Percentiles rank a stretch among this genome's conserved stretches.
Conservation (phyloP, 106 monocot genomes). For the Allium fistulosum region DNA sequence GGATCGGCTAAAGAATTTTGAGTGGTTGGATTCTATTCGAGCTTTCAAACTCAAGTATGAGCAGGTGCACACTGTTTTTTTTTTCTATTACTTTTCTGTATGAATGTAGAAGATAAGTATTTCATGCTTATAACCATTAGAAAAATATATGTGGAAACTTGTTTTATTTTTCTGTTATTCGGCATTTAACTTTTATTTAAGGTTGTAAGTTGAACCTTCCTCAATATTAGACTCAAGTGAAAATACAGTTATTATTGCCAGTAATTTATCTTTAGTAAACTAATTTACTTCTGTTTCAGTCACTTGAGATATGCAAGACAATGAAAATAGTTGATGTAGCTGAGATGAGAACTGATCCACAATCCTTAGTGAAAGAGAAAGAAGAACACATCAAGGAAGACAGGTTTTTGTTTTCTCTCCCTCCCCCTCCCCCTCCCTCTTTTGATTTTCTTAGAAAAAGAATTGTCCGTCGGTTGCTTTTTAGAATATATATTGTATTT, state of each 20-base stretch:
- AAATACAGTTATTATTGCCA: neutral
- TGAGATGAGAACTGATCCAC: constrained; percentile 40
- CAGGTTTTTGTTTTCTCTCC: constrained; percentile 30
- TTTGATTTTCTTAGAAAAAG: constrained; percentile 15
- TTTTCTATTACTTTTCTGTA: neutral
- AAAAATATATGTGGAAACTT: too few species aligned
- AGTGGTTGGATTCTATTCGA: constrained; percentile 51
- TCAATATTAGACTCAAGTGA: neutral
- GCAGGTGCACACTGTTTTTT: constrained; percentile 1
- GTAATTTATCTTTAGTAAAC: neutral
- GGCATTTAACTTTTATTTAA: neutral
- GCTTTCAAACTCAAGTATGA: constrained; percentile 85
- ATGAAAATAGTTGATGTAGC: constrained; percentile 15
- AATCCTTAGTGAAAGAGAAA: constrained; percentile 72
- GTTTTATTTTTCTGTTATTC: neutral
- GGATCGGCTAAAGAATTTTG: constrained; percentile 62
- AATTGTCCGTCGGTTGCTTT: constrained; percentile 12
- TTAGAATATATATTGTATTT: constrained; percentile 17
- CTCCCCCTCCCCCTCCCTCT: constrained; percentile 22
- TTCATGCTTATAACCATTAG: neutral
- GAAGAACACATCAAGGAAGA: constrained; percentile 93
- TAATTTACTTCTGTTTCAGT: constrained; percentile 21
- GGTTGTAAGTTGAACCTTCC: neutral
- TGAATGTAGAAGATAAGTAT: neutral
- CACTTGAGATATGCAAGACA: constrained; percentile 45